A percentile compares a stretch with the other conserved stretches of the same genome.
Conservation (phyloP, 129 eudicot genomes). For the Tagetes erecta region DNA sequence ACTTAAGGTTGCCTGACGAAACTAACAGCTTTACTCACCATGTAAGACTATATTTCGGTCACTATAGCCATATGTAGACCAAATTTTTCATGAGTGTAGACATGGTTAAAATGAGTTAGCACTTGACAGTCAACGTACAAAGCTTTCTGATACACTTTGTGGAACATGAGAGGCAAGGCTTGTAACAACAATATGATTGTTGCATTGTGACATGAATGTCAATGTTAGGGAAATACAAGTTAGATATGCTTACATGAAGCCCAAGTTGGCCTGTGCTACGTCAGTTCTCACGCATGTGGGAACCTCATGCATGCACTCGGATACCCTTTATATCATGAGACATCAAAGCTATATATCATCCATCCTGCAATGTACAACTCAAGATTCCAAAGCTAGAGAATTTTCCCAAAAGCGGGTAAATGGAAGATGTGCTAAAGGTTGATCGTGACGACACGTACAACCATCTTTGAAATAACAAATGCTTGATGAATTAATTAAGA, state of each 20-base stretch:
- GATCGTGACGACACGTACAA: constrained; percentile 22
- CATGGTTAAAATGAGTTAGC: constrained; percentile 5
- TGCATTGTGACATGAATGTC: no score
- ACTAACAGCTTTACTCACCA: no score
- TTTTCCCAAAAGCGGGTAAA: constrained; percentile 22
- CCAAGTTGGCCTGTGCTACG: no score
- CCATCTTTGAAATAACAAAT: constrained; percentile 28
- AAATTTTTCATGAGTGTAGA: background rate
- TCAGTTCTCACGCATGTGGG: no score
- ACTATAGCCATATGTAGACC: no score
- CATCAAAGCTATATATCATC: constrained; percentile 18
- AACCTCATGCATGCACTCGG: no score
- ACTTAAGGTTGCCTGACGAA: no score
- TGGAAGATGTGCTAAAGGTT: constrained; percentile 32
- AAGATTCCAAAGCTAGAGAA: constrained; percentile 29
- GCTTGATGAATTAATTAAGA: background rate
- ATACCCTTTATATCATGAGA: background rate
- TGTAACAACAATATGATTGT: no score
- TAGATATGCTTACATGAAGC: no score
- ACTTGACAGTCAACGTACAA: constrained; percentile 7
- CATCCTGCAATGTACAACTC: constrained; percentile 22
- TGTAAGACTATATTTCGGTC: no score
- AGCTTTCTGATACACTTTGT: background rate
- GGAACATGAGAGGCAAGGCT: no score
- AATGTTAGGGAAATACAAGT: no score